Conservation (phyloP, 1,284 basidiomycete genomes). For the Naganishia albida region DNA sequence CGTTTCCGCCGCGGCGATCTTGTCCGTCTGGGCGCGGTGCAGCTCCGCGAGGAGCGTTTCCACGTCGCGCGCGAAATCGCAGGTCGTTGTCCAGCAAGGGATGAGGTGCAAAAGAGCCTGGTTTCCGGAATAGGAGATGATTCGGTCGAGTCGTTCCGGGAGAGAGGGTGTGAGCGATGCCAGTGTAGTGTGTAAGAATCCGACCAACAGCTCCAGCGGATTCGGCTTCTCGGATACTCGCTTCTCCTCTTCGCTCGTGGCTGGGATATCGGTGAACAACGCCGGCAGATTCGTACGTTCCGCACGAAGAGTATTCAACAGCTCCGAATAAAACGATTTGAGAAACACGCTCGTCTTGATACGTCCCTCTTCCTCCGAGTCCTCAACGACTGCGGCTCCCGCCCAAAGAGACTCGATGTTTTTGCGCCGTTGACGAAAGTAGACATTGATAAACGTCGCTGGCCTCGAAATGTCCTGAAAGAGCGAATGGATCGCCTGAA, state of each 20-base stretch:
- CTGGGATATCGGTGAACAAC: not conserved
- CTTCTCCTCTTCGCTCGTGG: not conserved
- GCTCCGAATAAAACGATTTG: constrained; percentile 66
- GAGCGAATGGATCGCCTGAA: constrained; percentile 10
- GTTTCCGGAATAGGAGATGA: constrained; percentile 66
- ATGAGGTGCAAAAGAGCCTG: constrained; percentile 70
- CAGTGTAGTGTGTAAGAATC: constrained; percentile 76
- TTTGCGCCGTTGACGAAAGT: constrained; percentile 12
- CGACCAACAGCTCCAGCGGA: constrained; percentile 69
- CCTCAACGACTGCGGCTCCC: constrained; percentile 3
- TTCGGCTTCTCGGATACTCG: constrained; percentile 13
- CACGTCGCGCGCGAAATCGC: constrained; percentile 65
- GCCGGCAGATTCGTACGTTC: constrained; percentile 56
- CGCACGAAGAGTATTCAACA: constrained; percentile 65
- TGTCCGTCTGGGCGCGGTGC: constrained; percentile 5
- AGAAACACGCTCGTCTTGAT: constrained; percentile 61
- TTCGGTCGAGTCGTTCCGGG: constrained; percentile 68
- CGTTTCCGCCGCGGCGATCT: not conserved
- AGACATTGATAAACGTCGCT: constrained; percentile 16
- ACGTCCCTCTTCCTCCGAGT: constrained; percentile 63
- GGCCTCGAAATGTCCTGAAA: constrained; percentile 19
- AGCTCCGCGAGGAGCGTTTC: constrained; percentile 16
- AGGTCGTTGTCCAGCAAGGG: constrained; percentile 67
- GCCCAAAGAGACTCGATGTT: constrained; percentile 7
- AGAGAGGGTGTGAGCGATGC: constrained; percentile 75